Percentiles rank a stretch among this genome's conserved stretches.
Evolutionary conservation across 257 asterid genomes (phyloP).

Genomic region (Fraxinus cuspidata): DNA sequence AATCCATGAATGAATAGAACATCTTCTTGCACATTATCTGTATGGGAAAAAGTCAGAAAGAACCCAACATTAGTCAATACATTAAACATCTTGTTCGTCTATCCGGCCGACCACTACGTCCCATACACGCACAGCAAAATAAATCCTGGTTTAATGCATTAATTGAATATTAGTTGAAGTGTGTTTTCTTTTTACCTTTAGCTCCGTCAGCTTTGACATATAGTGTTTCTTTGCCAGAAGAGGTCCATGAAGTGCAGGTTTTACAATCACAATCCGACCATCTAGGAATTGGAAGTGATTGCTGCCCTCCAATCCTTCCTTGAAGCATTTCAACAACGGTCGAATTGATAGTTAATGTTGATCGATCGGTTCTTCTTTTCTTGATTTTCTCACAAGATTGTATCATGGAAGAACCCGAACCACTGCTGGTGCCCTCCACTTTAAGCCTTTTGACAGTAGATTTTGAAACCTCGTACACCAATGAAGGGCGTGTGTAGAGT

Average conservation of each 20-base stretch:
- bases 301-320: slow-evolving; percentile 50
- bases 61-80: too few species aligned
- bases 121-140: too few species aligned
- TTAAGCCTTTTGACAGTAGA: slow-evolving; percentile 45
- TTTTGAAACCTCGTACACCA: slow-evolving; percentile 51
- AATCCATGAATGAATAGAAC: slow-evolving; percentile 91
- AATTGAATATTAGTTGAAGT: too few species aligned
- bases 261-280: slow-evolving; percentile 95
- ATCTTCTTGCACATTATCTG: slow-evolving; percentile 69
- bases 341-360: slow-evolving; percentile 57
- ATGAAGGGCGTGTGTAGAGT: slow-evolving; percentile 67
- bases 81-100: too few species aligned
- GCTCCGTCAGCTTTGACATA: slow-evolving; percentile 75
- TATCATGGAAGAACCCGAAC: not conserved
- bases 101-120: too few species aligned
- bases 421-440: slow-evolving; percentile 23
- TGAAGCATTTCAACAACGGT: slow-evolving; percentile 74
- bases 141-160: too few species aligned
- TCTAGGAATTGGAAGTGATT: slow-evolving; percentile 41
- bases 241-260: slow-evolving; percentile 70
- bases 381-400: slow-evolving; percentile 19
- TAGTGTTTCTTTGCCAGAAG: slow-evolving; percentile 54
- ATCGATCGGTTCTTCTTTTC: slow-evolving; percentile 27
- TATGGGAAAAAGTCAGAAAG: too few species aligned
- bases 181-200: slow-evolving; percentile 39